A percentile compares a stretch with the other conserved stretches of the same genome.
Evolutionary conservation across 179 eudicot genomes (phyloP).

Genomic region (Drosera spatulata): DNA sequence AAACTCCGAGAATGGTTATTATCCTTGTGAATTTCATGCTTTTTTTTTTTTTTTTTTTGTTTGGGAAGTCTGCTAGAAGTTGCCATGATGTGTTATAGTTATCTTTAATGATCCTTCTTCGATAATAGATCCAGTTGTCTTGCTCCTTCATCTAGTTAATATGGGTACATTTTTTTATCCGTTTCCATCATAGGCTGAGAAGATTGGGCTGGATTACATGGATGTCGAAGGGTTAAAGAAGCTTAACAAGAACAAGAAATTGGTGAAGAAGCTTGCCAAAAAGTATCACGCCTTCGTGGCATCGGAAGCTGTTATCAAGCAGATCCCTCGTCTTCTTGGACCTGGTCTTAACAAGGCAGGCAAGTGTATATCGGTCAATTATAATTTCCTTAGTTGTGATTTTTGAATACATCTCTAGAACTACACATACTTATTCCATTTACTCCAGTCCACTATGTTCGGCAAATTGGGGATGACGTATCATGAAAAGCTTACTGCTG

Average conservation of each 20-base stretch:
- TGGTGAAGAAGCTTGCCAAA: constrained; percentile 71
- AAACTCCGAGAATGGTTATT: no score
- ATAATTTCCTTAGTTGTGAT: background rate
- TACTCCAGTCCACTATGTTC: no score
- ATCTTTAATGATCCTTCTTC: no score
- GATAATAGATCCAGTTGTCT: no score
- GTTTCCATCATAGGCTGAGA: constrained; percentile 8
- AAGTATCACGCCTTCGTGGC: constrained; percentile 42
- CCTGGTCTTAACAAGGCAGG: constrained; percentile 55
- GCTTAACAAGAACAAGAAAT: constrained; percentile 53
- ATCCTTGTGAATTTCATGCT: no score
- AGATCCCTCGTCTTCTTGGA: constrained; percentile 68
- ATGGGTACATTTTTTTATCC: background rate
- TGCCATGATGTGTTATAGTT: no score
- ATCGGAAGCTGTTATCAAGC: constrained; percentile 31
- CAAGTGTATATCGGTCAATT: constrained; percentile 10
- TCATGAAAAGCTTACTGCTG: no score
- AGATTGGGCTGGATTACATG: constrained; percentile 13
- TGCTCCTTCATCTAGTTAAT: no score
- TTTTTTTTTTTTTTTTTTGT: no score
- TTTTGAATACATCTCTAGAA: background rate
- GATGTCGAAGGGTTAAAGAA: constrained; percentile 3
- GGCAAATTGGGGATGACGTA: no score
- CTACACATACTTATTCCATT: no score
- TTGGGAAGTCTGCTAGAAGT: no score